Evolutionary conservation across 2,329 filamentous ascomycete genomes (phyloP).

Genomic region (Chaetomium strumarium): DNA sequence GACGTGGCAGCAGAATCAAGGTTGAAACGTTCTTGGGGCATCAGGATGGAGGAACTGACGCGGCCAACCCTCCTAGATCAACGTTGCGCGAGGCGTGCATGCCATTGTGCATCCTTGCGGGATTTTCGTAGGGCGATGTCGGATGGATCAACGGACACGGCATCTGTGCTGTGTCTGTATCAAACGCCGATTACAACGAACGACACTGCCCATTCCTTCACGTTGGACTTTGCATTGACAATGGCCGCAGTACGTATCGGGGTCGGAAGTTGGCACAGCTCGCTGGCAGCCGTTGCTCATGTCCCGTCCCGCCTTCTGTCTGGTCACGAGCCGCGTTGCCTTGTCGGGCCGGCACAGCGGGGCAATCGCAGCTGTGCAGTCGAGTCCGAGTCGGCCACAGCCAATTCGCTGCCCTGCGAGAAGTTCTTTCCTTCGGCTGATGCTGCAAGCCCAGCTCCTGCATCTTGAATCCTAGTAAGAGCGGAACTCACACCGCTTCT

Average conservation of each 20-base stretch:
- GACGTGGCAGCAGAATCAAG: too few relatives aligned
- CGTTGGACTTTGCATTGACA: neutral
- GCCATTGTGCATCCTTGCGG: neutral
- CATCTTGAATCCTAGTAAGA: neutral
- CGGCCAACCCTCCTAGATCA: too few relatives aligned
- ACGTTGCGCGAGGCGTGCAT: neutral
- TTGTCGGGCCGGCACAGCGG: neutral
- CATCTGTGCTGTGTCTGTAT: too few relatives aligned
- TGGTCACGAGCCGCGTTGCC: neutral
- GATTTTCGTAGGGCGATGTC: too few relatives aligned
- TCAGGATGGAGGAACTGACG: too few relatives aligned
- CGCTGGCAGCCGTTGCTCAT: neutral
- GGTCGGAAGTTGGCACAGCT: neutral
- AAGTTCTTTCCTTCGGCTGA: neutral
- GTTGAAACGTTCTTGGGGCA: too few relatives aligned
- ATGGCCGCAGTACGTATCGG: neutral
- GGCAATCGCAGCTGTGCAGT: neutral
- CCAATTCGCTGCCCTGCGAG: neutral
- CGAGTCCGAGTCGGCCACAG: neutral
- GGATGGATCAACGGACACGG: too few relatives aligned
- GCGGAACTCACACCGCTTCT: constrained; percentile 12
- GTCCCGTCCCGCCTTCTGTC: neutral
- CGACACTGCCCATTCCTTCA: neutral
- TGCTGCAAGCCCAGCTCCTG: neutral
- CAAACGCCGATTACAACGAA: too few relatives aligned